A percentile compares a stretch with the other conserved stretches of the same genome.
These are phyloP conservation scores for Artemisia argyi DNA, from an alignment of 129 eudicot species.

Conservation along the genomic window DNA sequence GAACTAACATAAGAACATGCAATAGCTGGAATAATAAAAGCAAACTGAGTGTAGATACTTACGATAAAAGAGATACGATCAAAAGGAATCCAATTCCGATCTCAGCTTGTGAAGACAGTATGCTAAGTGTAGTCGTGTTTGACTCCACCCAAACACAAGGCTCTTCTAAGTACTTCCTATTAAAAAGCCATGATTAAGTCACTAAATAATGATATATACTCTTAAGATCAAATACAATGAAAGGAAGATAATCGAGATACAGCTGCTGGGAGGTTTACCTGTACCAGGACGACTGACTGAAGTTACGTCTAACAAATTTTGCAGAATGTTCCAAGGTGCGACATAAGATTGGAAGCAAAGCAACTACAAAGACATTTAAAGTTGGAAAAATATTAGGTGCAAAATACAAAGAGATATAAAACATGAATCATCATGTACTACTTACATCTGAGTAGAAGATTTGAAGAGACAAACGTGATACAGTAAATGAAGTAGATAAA, in stretches of 20 bases:
- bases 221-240: neutral
- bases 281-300: conserved; percentile 68
- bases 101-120: conserved; percentile 86
- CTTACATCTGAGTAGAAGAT: conserved; percentile 89
- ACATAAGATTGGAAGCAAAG: conserved; percentile 79
- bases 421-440: conserved; percentile 4
- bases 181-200: conserved; percentile 29
- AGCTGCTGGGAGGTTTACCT: conserved; percentile 40
- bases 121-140: conserved; percentile 74
- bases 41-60: conserved; percentile 30
- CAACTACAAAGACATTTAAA: conserved; percentile 56
- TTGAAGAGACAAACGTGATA: conserved; percentile 76
- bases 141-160: conserved; percentile 96
- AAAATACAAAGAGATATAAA: neutral
- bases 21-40: neutral
- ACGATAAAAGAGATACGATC: conserved; percentile 85
- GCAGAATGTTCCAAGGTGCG: conserved; percentile 79
- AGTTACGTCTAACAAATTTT: conserved; percentile 80
- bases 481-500: conserved; percentile 85
- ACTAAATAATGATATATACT: neutral
- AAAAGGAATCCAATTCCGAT: conserved; percentile 90
- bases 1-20: neutral
- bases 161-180: conserved; percentile 93
- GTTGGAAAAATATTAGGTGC: neutral
- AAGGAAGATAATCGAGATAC: no score